Evolutionary conservation across 257 asterid genomes (phyloP).

Genomic region (Solanum rostratum): DNA sequence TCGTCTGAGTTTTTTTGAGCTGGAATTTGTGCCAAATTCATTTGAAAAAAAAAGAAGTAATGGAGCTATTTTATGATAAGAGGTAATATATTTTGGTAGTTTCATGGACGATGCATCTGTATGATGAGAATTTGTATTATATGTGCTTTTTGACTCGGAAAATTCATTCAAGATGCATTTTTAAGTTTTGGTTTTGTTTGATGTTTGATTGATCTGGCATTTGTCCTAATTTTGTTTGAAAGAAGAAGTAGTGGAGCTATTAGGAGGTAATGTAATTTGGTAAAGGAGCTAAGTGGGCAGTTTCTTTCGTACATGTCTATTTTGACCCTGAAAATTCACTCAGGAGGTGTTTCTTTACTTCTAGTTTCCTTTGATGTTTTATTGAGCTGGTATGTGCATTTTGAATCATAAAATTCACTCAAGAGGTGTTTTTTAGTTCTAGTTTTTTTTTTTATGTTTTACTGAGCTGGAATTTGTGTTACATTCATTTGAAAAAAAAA

Average conservation of each 20-base stretch:
- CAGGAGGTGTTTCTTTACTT: not conserved
- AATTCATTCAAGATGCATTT: not conserved
- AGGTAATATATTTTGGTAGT: not conserved
- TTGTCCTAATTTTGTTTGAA: not conserved
- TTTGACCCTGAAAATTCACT: not conserved
- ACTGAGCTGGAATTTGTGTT: not conserved
- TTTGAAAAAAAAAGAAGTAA: not conserved
- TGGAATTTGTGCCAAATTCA: not conserved
- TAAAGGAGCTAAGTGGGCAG: not conserved
- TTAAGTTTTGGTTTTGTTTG: not conserved
- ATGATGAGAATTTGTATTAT: not conserved
- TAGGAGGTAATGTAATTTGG: not conserved
- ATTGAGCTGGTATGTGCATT: not conserved
- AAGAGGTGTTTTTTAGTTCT: not conserved
- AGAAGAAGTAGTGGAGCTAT: not conserved
- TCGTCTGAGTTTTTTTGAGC: not conserved
- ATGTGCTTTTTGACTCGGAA: not conserved
- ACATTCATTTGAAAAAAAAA: not conserved
- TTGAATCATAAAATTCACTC: not conserved
- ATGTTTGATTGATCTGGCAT: not conserved
- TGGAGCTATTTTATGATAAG: not conserved
- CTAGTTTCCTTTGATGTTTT: not conserved
- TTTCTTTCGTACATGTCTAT: not conserved
- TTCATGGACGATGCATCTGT: slow-evolving; percentile 32
- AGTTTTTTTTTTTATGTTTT: too few relatives aligned